Base-by-base conservation (phyloP, 257 asterid species). In the Penstemon eatonii region DNA sequence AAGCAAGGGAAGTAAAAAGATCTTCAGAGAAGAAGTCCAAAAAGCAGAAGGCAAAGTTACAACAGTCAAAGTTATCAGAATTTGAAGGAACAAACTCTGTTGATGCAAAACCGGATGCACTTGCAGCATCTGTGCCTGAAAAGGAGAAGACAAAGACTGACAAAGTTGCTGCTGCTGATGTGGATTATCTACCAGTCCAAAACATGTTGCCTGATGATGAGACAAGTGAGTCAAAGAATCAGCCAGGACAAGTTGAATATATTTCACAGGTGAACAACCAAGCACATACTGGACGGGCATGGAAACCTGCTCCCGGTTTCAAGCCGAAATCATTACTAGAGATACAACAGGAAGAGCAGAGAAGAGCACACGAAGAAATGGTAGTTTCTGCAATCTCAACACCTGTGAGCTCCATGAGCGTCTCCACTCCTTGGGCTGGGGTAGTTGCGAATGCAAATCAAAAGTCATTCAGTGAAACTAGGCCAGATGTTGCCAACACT, bases 291-390 rank as follows among this genome's bases (percentile, higher is more conserved):
- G 89, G 77, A 61, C 87, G 95, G 38, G 96, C 93, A 62, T 94
- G 99, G 99, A 94, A 94, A 81, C 90, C 90, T 74, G 96, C 99
- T 70, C 95, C 99, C 71, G 97, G 96, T 67, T 89, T 94, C 83
- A 91, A 83, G 79, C 95, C 97, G 7, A 94, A 89, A 75, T 91
- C 99, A 19, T 72, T 94, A 5, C 60, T 91, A 54, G 99, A 94
- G 76, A 94, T 94, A 80, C 99, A 94, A 56, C 90, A 79, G 79
- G 99, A 94, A 81, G 98, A 94, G 80, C 96, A 91, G 85, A 84
- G 89, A 68, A 87, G 95, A 81, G 94, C 92, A 38, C 85, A 64
- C 38, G 86, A 73, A 66, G 93, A 82, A 76, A 73, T 75, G 49
- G 79, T 75, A 70, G 81, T 70, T 74, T 63, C 89, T 71, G 93